Evolutionary conservation across 2,329 filamentous ascomycete species (phyloP), one percentile per base, ranked within the genome.

Genomic region (Talaromyces sp.): DNA sequence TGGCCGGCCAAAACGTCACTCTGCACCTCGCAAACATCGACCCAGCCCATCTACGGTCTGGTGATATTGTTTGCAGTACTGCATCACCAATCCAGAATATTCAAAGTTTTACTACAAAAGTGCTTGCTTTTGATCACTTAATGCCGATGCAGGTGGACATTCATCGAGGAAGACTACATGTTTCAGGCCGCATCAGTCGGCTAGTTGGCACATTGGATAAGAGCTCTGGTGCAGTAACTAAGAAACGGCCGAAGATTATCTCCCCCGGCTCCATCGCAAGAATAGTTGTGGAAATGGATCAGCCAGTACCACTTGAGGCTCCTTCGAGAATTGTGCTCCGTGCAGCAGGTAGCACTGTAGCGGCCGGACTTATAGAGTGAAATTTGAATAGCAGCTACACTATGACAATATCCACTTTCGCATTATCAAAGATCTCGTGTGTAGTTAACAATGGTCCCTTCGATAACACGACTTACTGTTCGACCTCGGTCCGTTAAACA

Each of bases 111-210:
- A 91, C 87, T 1, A 87, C 91, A 67, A 96, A 96, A 77, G 88
- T 95, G 11, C 84, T 97, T 64, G 92, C 93, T 0, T 96, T 98
- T 72, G 92, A 97, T 67, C 89, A 94, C 68, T 79, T 99, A 17
- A 89, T 93, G 78, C 94, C 94, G 0, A 95, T 94, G 87, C 87
- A 88, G 27, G 87, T 98, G 10, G 94, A 98, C 72, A 88, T 99
- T 8, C 93, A 97, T 76, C 84, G 92, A 22, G 95, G 95, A 0
- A 85, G 93, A 8, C 79, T 98, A 60, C 91, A 97, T 75, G 88
- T 89, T 0, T 85, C 91, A 0, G 95, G 91, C 0, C 86, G 86
- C 58, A 90, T 99, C 47, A 83, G 84, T 61, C 85, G 87, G 68
- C 83, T 98, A 69, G 79, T 90, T 8, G 91, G 90, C 0, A 83